These are phyloP conservation scores for Omphalotus olearius DNA, from an alignment of 1,284 basidiomycete species.

Conservation along the genomic window DNA sequence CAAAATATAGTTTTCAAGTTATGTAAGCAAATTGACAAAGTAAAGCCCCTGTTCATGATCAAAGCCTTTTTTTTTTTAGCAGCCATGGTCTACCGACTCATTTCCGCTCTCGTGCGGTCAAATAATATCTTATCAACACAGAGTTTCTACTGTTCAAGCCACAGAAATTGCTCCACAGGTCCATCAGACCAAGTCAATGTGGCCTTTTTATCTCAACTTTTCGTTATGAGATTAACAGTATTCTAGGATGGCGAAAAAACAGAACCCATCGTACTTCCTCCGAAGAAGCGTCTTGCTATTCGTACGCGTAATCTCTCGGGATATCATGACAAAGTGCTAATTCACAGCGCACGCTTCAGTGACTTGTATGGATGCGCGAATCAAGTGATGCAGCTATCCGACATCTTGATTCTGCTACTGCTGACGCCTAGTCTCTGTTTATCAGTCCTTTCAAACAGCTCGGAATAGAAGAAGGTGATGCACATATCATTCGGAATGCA, in stretches of 20 bases:
- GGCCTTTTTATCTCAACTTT: not conserved
- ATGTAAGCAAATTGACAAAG: too few species aligned
- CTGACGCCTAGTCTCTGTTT: conserved; percentile 1
- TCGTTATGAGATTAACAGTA: not conserved
- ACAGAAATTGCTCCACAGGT: not conserved
- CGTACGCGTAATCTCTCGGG: conserved; percentile 26
- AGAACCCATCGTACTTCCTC: conserved; percentile 34
- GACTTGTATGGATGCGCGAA: conserved; percentile 68
- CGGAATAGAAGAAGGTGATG: conserved; percentile 60
- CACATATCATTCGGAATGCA: conserved; percentile 67
- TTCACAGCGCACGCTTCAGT: conserved; percentile 30
- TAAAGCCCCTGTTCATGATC: not conserved
- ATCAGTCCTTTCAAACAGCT: conserved; percentile 52
- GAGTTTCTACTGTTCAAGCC: not conserved
- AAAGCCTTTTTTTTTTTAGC: not conserved
- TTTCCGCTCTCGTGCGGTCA: conserved; percentile 1
- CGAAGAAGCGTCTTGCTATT: conserved; percentile 45
- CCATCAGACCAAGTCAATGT: not conserved
- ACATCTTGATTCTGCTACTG: not conserved
- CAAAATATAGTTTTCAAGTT: not conserved
- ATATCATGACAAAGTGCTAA: not conserved
- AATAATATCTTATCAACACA: not conserved
- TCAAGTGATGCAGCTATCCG: conserved; percentile 30
- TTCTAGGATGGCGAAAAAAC: not conserved
- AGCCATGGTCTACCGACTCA: not conserved